These are phyloP conservation scores for Furcasterigmium sp. DNA, from an alignment of 2,329 filamentous ascomycete genomes.

Conservation along the genomic window DNA sequence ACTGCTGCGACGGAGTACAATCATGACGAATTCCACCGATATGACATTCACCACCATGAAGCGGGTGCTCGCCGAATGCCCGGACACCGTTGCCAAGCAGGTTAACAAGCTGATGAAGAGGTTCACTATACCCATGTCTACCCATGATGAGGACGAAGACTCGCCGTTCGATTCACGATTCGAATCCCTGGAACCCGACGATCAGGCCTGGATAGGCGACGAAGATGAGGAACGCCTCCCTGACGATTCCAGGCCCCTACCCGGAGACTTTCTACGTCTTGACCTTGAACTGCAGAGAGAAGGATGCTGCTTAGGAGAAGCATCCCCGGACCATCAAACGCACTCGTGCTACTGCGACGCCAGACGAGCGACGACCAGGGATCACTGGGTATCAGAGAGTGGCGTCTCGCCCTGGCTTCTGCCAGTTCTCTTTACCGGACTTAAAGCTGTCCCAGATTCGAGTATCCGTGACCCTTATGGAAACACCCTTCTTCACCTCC, in stretches of 20 bases:
- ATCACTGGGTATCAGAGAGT: constrained; percentile 22
- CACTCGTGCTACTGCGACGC: constrained; percentile 23
- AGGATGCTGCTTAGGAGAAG: constrained; percentile 13
- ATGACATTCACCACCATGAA: constrained; percentile 29
- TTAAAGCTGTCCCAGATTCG: constrained; percentile 8
- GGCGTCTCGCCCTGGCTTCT: constrained; percentile 16
- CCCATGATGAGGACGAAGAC: constrained; percentile 9
- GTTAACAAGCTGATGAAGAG: constrained; percentile 32
- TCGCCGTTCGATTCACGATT: constrained; percentile 18
- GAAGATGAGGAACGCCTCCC: constrained; percentile 11
- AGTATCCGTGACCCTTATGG: constrained; percentile 33
- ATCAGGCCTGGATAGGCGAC: constrained; percentile 23
- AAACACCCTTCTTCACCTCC: constrained; percentile 42
- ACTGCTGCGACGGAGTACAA: constrained; percentile 27
- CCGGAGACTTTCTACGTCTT: constrained; percentile 44
- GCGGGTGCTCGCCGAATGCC: constrained; percentile 23
- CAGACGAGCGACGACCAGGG: constrained; percentile 14
- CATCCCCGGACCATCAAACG: constrained; percentile 15
- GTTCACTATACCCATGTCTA: constrained; percentile 25
- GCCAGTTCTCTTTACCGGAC: constrained; percentile 3
- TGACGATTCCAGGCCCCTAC: constrained; percentile 25
- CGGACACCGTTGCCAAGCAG: constrained; percentile 26
- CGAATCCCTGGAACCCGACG: constrained; percentile 8
- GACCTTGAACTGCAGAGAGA: constrained; percentile 12
- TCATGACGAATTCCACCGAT: constrained; percentile 31